Percentiles rank a stretch among this genome's conserved stretches.
These are phyloP conservation scores for apple (Malus domestica) DNA, from an alignment of 306 rosid species.

Conservation along the genomic window DNA sequence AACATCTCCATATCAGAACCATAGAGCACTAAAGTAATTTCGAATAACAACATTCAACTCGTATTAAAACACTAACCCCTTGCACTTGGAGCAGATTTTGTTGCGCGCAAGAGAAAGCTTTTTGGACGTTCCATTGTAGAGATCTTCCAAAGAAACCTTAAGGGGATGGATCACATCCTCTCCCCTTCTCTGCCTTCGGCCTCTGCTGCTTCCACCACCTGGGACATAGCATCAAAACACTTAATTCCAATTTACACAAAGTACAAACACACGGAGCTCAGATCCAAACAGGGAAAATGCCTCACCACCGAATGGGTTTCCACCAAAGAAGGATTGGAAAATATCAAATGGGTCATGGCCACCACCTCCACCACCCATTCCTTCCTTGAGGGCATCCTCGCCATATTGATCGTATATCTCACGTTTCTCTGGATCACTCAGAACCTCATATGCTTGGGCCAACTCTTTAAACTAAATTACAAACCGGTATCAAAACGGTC, in stretches of 20 bases:
- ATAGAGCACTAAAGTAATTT: not conserved
- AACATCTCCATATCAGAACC: not conserved
- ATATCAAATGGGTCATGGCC: constrained; percentile 95
- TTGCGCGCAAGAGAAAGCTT: constrained; percentile 92
- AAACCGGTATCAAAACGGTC: not conserved
- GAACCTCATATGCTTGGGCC: constrained; percentile 90
- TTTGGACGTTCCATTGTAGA: constrained; percentile 75
- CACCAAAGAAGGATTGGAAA: constrained; percentile 88
- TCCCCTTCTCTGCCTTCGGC: constrained; percentile 92
- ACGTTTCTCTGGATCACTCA: constrained; percentile 86
- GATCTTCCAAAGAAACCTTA: constrained; percentile 88
- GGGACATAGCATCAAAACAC: not conserved
- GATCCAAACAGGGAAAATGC: not conserved
- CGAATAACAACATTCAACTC: not conserved
- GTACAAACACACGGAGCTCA: not conserved
- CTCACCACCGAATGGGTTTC: constrained; percentile 75
- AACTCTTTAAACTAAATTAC: constrained; percentile 70
- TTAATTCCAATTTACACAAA: not conserved
- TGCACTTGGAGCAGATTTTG: constrained; percentile 74
- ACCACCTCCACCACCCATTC: constrained; percentile 92
- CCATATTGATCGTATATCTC: constrained; percentile 89
- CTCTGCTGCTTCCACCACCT: constrained; percentile 83
- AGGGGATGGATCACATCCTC: constrained; percentile 93
- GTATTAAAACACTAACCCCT: constrained; percentile 47
- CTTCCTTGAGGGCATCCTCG: constrained; percentile 96